Percentiles rank a stretch among this genome's conserved stretches.
Evolutionary conservation across 192 early-diverging fungal genomes (phyloP).

Genomic region (Coemansia sp.): DNA sequence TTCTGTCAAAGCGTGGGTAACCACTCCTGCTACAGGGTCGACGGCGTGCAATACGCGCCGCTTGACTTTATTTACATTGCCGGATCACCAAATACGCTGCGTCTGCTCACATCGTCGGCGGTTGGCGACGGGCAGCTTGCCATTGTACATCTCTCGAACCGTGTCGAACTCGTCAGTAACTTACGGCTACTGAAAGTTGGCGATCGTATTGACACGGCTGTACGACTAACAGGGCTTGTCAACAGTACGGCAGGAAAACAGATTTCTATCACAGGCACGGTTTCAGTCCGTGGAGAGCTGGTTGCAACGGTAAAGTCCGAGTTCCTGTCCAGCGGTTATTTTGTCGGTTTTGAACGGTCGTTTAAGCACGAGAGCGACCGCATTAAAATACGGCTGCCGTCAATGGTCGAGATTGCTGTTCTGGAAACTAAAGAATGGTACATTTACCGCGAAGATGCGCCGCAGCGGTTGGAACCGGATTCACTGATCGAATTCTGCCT

Average conservation of each 20-base stretch:
- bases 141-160: constrained; percentile 86
- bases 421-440: constrained; percentile 86
- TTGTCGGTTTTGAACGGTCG: constrained; percentile 67
- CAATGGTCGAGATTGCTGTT: constrained; percentile 70
- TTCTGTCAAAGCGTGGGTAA: constrained; percentile 40
- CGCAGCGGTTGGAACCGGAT: constrained; percentile 49
- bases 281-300: neutral
- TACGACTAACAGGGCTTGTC: no score
- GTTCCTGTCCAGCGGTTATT: constrained; percentile 78
- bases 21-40: constrained; percentile 21
- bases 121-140: constrained; percentile 84
- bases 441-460: constrained; percentile 11
- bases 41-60: constrained; percentile 62
- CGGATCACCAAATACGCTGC: constrained; percentile 73
- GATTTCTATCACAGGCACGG: no score
- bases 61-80: constrained; percentile 89
- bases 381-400: constrained; percentile 61
- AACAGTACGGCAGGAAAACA: no score
- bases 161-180: constrained; percentile 65
- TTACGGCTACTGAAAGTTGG: constrained; percentile 63
- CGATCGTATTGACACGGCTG: no score
- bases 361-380: constrained; percentile 69
- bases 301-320: constrained; percentile 54
- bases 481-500: constrained; percentile 76
- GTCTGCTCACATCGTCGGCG: constrained; percentile 75